Evolutionary conservation across 169 alveolate genomes (phyloP).

Genomic region (Plasmodium ovale): DNA sequence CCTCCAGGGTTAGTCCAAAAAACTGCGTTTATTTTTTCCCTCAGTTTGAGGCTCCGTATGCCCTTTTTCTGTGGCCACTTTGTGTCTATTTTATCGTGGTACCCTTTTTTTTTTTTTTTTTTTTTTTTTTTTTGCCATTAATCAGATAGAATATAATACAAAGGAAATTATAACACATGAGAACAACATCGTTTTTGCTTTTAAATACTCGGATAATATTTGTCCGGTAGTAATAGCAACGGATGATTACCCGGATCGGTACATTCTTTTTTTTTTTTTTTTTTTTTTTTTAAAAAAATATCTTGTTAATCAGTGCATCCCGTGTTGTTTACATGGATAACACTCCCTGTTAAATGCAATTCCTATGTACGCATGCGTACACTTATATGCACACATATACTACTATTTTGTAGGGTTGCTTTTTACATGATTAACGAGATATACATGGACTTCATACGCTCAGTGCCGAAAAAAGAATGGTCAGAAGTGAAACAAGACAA

Average conservation of each 20-base stretch:
- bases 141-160: slow-evolving; percentile 65
- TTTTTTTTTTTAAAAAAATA: neutral
- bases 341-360: neutral
- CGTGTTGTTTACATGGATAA: too few species aligned
- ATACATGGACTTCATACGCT: slow-evolving; percentile 36
- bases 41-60: neutral
- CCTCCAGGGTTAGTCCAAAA: slow-evolving; percentile 71
- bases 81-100: neutral
- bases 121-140: neutral
- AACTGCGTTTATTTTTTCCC: neutral
- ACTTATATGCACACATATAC: neutral
- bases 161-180: slow-evolving; percentile 76
- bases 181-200: slow-evolving; percentile 57
- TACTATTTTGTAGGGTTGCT: slow-evolving; percentile 43
- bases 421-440: slow-evolving; percentile 75
- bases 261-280: slow-evolving; percentile 21
- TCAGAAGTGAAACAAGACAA: slow-evolving; percentile 62
- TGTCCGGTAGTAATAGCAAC: slow-evolving; percentile 75
- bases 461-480: slow-evolving; percentile 66
- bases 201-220: slow-evolving; percentile 51
- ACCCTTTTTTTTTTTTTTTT: neutral
- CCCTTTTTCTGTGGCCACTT: neutral
- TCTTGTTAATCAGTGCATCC: too few species aligned
- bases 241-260: slow-evolving; percentile 76
- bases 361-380: neutral